Conservation (phyloP, 2,329 filamentous ascomycete genomes). For the Ramichloridium luteum region DNA sequence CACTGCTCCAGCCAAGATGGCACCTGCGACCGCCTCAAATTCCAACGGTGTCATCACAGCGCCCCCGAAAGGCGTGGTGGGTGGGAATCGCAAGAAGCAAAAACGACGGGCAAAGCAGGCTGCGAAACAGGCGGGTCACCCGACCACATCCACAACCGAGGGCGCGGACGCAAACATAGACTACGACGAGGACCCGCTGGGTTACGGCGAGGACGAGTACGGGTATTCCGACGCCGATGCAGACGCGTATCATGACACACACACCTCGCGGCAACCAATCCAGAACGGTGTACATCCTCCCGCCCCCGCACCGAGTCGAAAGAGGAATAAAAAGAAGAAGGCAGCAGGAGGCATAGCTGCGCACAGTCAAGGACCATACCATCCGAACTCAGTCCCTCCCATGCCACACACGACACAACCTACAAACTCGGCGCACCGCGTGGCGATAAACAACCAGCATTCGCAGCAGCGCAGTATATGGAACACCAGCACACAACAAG, state of each 20-base stretch:
- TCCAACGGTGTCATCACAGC: conserved; percentile 30
- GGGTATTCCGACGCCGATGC: conserved; percentile 22
- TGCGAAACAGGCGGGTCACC: conserved; percentile 46
- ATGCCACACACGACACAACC: conserved; percentile 13
- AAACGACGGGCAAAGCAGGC: conserved; percentile 79
- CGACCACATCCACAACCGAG: background rate
- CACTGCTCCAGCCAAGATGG: conserved; percentile 18
- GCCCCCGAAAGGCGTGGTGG: conserved; percentile 16
- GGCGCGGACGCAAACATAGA: conserved; percentile 23
- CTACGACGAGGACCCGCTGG: conserved; percentile 30
- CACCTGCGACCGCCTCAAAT: conserved; percentile 10
- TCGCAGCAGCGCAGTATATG: conserved; percentile 65
- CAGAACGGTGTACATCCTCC: conserved; percentile 30
- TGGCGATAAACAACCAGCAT: conserved; percentile 34
- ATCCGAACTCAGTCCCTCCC: conserved; percentile 17
- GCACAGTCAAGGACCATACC: conserved; percentile 14
- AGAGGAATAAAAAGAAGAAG: conserved; percentile 59
- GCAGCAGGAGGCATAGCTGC: conserved; percentile 16
- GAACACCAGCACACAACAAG: conserved; percentile 90
- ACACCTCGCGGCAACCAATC: conserved; percentile 20
- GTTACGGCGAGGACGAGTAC: conserved; percentile 32
- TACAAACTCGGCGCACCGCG: conserved; percentile 3
- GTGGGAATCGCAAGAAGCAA: conserved; percentile 86
- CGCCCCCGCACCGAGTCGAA: conserved; percentile 9
- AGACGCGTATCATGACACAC: conserved; percentile 18